Conservation (phyloP, 306 rosid genomes). For the Abrus precatorius region DNA sequence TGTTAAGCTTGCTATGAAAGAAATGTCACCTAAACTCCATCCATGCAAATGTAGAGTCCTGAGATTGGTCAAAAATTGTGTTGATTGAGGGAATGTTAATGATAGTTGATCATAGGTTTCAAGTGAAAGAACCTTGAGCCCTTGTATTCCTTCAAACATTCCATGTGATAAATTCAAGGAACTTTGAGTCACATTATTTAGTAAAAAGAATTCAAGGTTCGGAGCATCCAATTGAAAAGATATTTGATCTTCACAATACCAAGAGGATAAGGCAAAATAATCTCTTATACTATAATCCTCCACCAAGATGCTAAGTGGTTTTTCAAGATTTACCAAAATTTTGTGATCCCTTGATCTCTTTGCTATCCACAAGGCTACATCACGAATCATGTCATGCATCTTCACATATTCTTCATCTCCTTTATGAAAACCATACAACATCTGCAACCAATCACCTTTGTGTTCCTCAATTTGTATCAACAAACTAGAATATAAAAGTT, state of each 20-base stretch:
- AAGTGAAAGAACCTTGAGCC: constrained; percentile 27
- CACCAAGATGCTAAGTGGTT: background rate
- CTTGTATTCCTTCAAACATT: constrained; percentile 5
- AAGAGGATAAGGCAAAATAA: constrained; percentile 29
- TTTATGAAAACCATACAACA: too few species aligned
- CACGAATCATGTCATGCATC: constrained; percentile 40
- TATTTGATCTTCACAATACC: background rate
- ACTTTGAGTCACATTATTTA: background rate
- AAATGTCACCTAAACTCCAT: constrained; percentile 24
- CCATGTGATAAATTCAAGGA: background rate
- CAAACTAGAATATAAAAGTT: background rate
- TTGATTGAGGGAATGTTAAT: background rate
- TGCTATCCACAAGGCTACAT: constrained; percentile 39
- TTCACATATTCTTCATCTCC: background rate
- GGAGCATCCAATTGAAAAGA: background rate
- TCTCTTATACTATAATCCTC: background rate
- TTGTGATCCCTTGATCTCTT: background rate
- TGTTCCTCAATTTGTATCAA: background rate
- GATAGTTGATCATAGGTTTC: too few species aligned
- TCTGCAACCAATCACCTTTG: background rate
- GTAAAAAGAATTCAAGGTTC: constrained; percentile 24
- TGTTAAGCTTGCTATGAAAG: constrained; percentile 3
- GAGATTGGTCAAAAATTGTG: constrained; percentile 15
- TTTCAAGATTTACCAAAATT: constrained; percentile 12
- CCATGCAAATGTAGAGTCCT: background rate